phyloP scores from a whole-genome alignment of 1,284 basidiomycete species.

The Irpex rosettiformis region DNA sequence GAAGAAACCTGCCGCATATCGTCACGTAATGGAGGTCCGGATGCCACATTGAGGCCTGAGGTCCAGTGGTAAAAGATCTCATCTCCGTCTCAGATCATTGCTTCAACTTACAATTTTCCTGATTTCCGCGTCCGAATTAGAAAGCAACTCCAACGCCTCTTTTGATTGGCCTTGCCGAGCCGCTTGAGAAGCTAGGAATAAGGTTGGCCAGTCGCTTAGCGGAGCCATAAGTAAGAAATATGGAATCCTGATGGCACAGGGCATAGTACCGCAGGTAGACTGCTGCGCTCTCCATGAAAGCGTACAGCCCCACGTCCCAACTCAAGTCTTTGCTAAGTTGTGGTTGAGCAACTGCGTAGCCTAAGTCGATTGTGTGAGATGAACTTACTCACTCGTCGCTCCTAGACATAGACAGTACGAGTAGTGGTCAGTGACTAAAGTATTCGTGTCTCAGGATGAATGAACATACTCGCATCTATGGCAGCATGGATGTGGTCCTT shows the following conservation, averaged over 20 bases:
- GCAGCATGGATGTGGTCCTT: slow-evolving; percentile 8
- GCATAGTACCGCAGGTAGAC: slow-evolving; percentile 10
- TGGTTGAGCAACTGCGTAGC: neutral
- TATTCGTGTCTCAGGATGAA: no score
- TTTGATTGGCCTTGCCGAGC: slow-evolving; percentile 6
- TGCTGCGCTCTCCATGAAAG: slow-evolving; percentile 14
- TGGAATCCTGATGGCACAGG: no score
- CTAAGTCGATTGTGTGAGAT: no score
- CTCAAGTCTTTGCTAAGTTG: slow-evolving; percentile 3
- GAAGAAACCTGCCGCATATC: slow-evolving; percentile 10
- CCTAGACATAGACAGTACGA: neutral
- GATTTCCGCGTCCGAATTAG: slow-evolving; percentile 12
- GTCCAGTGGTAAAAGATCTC: neutral
- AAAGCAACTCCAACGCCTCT: neutral
- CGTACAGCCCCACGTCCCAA: slow-evolving; percentile 11
- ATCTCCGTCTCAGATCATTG: neutral
- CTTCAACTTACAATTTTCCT: slow-evolving; percentile 11
- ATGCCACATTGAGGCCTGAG: slow-evolving; percentile 11
- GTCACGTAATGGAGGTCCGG: slow-evolving; percentile 14
- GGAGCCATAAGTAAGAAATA: neutral
- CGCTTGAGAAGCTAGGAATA: slow-evolving; percentile 7
- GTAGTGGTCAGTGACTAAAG: neutral
- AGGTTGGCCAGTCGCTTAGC: slow-evolving; percentile 13
- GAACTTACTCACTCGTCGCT: slow-evolving; percentile 5
- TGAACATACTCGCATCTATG: slow-evolving; percentile 6